Conservation (phyloP, 2,329 filamentous ascomycete species). For the Trichoderma cornu-damae region DNA sequence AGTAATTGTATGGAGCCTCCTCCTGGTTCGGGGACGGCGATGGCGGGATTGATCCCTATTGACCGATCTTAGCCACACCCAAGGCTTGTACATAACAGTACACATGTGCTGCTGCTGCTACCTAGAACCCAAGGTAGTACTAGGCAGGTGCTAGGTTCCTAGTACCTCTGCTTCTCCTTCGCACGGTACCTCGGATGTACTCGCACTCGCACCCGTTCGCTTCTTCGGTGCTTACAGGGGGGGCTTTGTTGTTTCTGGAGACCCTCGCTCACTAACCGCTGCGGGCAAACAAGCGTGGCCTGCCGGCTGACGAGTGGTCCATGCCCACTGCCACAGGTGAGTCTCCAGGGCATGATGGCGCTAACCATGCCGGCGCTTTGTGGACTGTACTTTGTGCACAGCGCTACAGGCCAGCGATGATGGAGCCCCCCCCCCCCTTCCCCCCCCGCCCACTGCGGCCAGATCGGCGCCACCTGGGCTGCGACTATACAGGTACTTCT, state of each 20-base stretch:
- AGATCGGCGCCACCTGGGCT: conserved; percentile 15
- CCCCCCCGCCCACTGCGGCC: conserved; percentile 10
- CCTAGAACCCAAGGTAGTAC: too few species aligned
- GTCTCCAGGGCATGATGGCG: too few species aligned
- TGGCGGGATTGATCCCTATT: conserved; percentile 12
- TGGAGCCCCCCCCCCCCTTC: neutral
- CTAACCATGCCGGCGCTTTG: too few species aligned
- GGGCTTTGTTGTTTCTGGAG: neutral
- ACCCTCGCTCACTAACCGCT: neutral
- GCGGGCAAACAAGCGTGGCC: neutral
- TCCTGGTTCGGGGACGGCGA: conserved; percentile 1
- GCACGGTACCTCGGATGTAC: too few species aligned
- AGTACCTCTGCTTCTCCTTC: too few species aligned
- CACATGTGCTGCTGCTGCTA: too few species aligned
- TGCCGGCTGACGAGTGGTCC: neutral
- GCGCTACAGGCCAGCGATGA: too few species aligned
- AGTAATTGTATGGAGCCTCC: neutral
- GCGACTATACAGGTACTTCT: too few species aligned
- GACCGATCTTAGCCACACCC: conserved; percentile 4
- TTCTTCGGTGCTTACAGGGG: conserved; percentile 6
- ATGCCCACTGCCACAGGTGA: too few species aligned
- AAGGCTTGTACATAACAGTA: too few species aligned
- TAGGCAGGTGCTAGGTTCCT: too few species aligned
- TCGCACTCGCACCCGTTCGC: neutral
- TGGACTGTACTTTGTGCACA: neutral